Percentiles rank a stretch among this genome's conserved stretches.
Conservation (phyloP, 768 basidiomycete species). For the Omphalotus guepiniiformis region DNA sequence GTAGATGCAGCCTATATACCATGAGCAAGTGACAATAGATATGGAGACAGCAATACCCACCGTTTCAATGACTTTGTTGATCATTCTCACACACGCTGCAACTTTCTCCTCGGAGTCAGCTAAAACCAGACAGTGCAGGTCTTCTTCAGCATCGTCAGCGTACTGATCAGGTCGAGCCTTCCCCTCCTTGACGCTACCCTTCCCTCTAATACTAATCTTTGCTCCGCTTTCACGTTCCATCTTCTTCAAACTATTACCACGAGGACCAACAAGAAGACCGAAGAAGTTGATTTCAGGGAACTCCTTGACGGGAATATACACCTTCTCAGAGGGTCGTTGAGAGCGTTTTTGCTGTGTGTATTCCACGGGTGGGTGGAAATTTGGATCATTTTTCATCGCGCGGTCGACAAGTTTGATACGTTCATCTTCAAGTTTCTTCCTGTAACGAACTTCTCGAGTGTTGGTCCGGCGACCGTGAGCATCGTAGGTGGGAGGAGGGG, state of each 20-base stretch:
- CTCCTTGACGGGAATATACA: conserved; percentile 99
- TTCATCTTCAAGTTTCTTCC: conserved; percentile 91
- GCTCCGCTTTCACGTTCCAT: conserved; percentile 99
- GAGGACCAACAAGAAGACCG: conserved; percentile 94
- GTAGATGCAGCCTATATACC: conserved; percentile 88
- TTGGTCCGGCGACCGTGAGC: conserved; percentile 97
- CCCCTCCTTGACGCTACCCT: conserved; percentile 98
- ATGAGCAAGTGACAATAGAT: conserved; percentile 10
- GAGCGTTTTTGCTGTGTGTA: conserved; percentile 94
- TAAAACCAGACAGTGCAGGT: conserved; percentile 95
- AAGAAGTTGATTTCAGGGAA: conserved; percentile 99
- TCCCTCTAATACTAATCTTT: conserved; percentile 97
- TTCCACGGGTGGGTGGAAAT: conserved; percentile 95
- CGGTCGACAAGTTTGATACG: conserved; percentile 91
- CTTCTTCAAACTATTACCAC: conserved; percentile 98
- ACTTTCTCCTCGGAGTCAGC: conserved; percentile 94
- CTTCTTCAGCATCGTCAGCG: conserved; percentile 97
- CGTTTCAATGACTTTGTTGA: conserved; percentile 97
- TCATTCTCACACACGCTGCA: conserved; percentile 84
- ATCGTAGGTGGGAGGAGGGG: conserved; percentile 97
- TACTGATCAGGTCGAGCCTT: conserved; percentile 93
- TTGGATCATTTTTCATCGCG: conserved; percentile 96
- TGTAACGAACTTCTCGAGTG: conserved; percentile 97
- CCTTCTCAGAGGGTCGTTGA: conserved; percentile 93
- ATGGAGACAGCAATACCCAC: conserved; percentile 33